Evolutionary conservation across 2,329 filamentous ascomycete genomes (phyloP).

Genomic region (Domatiomyces catenatus): DNA sequence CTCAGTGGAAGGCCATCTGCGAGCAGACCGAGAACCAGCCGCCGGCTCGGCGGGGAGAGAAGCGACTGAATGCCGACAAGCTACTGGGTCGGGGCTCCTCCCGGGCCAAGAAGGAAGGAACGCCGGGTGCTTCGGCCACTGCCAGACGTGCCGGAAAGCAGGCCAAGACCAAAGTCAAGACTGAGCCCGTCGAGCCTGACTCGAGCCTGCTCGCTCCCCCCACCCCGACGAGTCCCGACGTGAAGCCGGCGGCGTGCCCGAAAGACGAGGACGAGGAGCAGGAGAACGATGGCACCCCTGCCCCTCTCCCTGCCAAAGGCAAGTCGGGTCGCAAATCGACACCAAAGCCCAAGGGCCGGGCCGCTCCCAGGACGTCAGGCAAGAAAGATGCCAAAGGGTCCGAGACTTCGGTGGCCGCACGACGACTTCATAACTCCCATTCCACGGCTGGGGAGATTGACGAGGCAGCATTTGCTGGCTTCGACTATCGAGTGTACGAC

Average conservation of each 20-base stretch:
- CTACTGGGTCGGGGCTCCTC: conserved; percentile 15
- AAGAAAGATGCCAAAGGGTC: conserved; percentile 45
- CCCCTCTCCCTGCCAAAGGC: conserved; percentile 19
- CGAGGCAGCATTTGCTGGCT: conserved; percentile 77
- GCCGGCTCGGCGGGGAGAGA: conserved; percentile 64
- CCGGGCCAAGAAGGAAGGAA: conserved; percentile 31
- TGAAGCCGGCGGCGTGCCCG: conserved; percentile 22
- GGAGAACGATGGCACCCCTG: conserved; percentile 18
- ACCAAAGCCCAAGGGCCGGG: conserved; percentile 24
- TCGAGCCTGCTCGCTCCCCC: conserved; percentile 33
- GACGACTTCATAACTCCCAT: conserved; percentile 67
- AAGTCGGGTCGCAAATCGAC: conserved; percentile 32
- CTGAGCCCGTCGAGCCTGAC: conserved; percentile 25
- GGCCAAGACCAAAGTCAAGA: conserved; percentile 24
- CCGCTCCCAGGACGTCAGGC: conserved; percentile 32
- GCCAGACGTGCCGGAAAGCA: conserved; percentile 32
- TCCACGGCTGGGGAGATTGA: conserved; percentile 69
- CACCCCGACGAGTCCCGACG: conserved; percentile 37
- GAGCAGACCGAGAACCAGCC: conserved; percentile 94
- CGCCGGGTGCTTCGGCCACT: conserved; percentile 25
- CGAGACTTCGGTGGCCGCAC: conserved; percentile 63
- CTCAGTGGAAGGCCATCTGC: conserved; percentile 86
- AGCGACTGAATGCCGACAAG: conserved; percentile 22
- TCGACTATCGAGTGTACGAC: conserved; percentile 73
- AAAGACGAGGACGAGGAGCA: conserved; percentile 20